phyloP scores from a whole-genome alignment of 192 early-diverging fungal species.

The Helicostylum pulchrum region DNA sequence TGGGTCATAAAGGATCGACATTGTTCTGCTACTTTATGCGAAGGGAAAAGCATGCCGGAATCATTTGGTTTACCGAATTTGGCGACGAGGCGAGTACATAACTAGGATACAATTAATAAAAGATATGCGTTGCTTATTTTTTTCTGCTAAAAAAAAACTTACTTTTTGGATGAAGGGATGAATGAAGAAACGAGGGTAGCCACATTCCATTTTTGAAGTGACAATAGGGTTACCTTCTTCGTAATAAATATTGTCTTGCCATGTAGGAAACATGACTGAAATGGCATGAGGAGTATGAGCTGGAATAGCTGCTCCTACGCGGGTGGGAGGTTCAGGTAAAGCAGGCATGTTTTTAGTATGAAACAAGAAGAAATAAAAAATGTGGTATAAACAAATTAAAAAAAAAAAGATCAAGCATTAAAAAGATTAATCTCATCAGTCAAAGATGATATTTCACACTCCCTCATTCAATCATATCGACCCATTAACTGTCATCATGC shows the following conservation, averaged over 20 bases:
- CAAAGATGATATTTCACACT: too few relatives aligned
- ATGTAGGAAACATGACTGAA: conserved; percentile 87
- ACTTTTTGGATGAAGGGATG: conserved; percentile 69
- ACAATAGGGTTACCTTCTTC: conserved; percentile 82
- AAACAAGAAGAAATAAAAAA: conserved; percentile 10
- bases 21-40: conserved; percentile 58
- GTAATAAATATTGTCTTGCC: conserved; percentile 89
- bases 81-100: conserved; percentile 46
- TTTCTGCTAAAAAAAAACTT: conserved; percentile 20
- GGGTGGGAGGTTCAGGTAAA: conserved; percentile 23
- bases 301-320: conserved; percentile 74
- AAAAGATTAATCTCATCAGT: too few relatives aligned
- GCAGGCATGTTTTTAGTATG: conserved; percentile 6
- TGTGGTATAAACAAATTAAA: background rate
- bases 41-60: conserved; percentile 73
- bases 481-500: too few relatives aligned
- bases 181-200: conserved; percentile 95
- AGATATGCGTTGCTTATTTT: background rate
- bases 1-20: conserved; percentile 62
- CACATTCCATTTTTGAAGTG: conserved; percentile 65
- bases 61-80: conserved; percentile 68
- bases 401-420: background rate
- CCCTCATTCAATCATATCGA: too few relatives aligned
- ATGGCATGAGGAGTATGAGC: conserved; percentile 75
- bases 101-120: conserved; percentile 2